These are phyloP conservation scores for Hericium erinaceus DNA, from an alignment of 768 basidiomycete species.

Conservation along the genomic window DNA sequence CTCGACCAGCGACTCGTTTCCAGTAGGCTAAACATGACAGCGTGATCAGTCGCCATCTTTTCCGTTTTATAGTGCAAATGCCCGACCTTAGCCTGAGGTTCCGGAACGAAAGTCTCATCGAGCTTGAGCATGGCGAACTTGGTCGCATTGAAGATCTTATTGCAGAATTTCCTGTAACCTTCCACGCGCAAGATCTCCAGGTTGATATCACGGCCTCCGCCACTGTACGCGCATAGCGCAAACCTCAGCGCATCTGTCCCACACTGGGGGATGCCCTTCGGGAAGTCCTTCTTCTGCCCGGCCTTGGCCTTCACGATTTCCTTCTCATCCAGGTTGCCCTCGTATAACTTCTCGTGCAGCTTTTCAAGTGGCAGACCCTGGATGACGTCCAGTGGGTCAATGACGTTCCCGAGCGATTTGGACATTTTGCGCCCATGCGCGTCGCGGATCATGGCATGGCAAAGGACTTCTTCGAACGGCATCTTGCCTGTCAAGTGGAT, in stretches of 20 bases:
- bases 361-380: conserved; percentile 71
- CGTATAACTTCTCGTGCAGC: conserved; percentile 76
- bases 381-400: conserved; percentile 94
- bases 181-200: conserved; percentile 92
- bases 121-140: conserved; percentile 99
- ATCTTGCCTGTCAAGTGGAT: conserved; percentile 80
- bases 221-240: conserved; percentile 89
- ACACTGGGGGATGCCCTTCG: conserved; percentile 97
- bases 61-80: too few species aligned
- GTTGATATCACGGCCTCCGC: conserved; percentile 94
- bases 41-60: too few species aligned
- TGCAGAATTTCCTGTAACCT: conserved; percentile 99
- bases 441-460: conserved; percentile 98
- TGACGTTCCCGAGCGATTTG: conserved; percentile 95
- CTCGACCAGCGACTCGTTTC: conserved; percentile 87
- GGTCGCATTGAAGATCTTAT: conserved; percentile 98
- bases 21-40: conserved; percentile 52
- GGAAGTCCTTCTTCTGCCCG: conserved; percentile 99
- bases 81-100: conserved; percentile 55
- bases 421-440: conserved; percentile 99
- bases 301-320: conserved; percentile 86
- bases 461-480: conserved; percentile 93
- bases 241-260: conserved; percentile 95
- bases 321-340: conserved; percentile 89
- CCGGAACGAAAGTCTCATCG: conserved; percentile 74